These are phyloP conservation scores for Aspergillus spinulosporus DNA, from an alignment of 2,329 filamentous ascomycete genomes.

Conservation along the genomic window DNA sequence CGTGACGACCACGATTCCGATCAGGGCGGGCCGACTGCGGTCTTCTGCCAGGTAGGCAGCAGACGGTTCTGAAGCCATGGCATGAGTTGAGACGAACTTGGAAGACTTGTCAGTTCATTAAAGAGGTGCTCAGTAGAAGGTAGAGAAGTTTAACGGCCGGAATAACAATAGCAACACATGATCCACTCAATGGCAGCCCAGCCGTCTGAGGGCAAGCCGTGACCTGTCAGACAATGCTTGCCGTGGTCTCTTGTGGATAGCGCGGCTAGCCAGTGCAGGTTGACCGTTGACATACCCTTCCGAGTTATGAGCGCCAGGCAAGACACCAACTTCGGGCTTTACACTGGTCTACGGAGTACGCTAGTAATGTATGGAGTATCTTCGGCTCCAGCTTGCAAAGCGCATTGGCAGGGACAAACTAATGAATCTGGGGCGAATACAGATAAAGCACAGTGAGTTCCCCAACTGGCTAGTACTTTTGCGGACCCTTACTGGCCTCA, in stretches of 20 bases:
- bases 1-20: constrained; percentile 30
- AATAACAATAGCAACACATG: background rate
- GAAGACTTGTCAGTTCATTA: too few relatives aligned
- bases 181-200: background rate
- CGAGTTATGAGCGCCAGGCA: background rate
- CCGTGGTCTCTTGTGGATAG: background rate
- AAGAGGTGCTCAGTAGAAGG: too few relatives aligned
- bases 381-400: too few relatives aligned
- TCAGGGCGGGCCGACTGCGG: background rate
- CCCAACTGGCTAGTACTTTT: too few relatives aligned
- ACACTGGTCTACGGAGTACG: too few relatives aligned
- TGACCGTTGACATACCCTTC: background rate
- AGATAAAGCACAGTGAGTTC: too few relatives aligned
- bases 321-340: too few relatives aligned
- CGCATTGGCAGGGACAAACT: too few relatives aligned
- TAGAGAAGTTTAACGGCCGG: background rate
- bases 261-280: background rate
- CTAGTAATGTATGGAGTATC: too few relatives aligned
- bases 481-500: too few relatives aligned
- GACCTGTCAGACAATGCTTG: background rate
- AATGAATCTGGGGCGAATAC: too few relatives aligned
- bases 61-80: background rate
- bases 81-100: background rate
- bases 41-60: constrained; percentile 11
- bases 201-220: background rate